These are phyloP conservation scores for Chondrostereum purpureum DNA, from an alignment of 1,284 basidiomycete species.

Conservation along the genomic window DNA sequence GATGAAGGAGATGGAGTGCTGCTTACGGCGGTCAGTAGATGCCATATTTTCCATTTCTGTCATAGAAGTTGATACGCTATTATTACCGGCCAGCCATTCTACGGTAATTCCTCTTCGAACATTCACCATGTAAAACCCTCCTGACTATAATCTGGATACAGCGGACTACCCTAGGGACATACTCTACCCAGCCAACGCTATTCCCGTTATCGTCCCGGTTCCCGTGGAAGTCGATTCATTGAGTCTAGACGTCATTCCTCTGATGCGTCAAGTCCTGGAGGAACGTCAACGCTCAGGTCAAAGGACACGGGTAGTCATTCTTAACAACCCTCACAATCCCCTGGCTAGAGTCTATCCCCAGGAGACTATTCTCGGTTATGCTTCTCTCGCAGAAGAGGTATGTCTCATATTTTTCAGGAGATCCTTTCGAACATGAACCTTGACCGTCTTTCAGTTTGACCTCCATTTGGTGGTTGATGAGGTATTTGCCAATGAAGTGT, in stretches of 20 bases:
- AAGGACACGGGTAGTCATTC: slow-evolving; percentile 8
- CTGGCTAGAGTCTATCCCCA: slow-evolving; percentile 11
- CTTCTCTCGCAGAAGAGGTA: slow-evolving; percentile 13
- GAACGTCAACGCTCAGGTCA: slow-evolving; percentile 1
- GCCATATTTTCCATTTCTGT: too few relatives aligned
- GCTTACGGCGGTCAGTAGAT: slow-evolving; percentile 13
- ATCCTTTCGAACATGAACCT: too few relatives aligned
- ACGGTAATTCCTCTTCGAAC: not conserved
- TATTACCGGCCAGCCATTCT: not conserved
- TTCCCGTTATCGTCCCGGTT: slow-evolving; percentile 7
- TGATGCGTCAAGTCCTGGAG: slow-evolving; percentile 6
- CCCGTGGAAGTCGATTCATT: slow-evolving; percentile 12
- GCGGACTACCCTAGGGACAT: slow-evolving; percentile 45
- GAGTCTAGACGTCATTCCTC: slow-evolving; percentile 6
- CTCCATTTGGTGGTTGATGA: slow-evolving; percentile 14
- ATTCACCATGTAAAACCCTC: not conserved
- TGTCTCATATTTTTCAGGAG: not conserved
- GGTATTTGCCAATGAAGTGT: slow-evolving; percentile 14
- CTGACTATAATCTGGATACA: slow-evolving; percentile 35
- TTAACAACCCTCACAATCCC: slow-evolving; percentile 15
- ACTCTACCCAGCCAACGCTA: slow-evolving; percentile 11
- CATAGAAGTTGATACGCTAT: too few relatives aligned
- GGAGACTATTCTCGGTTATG: slow-evolving; percentile 13
- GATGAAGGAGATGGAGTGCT: slow-evolving; percentile 17
- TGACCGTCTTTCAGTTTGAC: slow-evolving; percentile 8